A percentile compares a stretch with the other conserved stretches of the same genome.
Evolutionary conservation across 768 basidiomycete genomes (phyloP).

Genomic region (Podaxis carcinomalis): DNA sequence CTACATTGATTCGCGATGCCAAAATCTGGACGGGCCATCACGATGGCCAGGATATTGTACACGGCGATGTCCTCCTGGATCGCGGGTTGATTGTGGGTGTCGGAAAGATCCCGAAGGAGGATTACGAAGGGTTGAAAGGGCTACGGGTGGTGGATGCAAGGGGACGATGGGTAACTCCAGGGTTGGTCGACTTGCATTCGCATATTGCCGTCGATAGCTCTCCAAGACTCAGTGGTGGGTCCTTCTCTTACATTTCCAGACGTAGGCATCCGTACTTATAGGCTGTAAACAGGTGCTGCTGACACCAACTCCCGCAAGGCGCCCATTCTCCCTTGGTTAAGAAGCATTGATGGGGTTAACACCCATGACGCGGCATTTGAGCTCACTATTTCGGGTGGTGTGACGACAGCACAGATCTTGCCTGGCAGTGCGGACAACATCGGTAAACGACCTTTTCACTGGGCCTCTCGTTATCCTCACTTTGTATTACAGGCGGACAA

Average conservation of each 20-base stretch:
- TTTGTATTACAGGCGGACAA: slow-evolving; percentile 53
- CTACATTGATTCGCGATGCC: slow-evolving; percentile 61
- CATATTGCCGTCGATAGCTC: slow-evolving; percentile 33
- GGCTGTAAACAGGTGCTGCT: slow-evolving; percentile 28
- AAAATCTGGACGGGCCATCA: slow-evolving; percentile 73
- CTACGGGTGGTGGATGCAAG: slow-evolving; percentile 46
- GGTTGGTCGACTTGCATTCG: slow-evolving; percentile 45
- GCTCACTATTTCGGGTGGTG: slow-evolving; percentile 60
- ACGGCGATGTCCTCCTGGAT: slow-evolving; percentile 60
- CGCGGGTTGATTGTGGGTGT: slow-evolving; percentile 59
- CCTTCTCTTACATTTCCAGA: neutral
- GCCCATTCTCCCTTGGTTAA: slow-evolving; percentile 56
- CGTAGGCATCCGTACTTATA: neutral
- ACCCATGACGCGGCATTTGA: slow-evolving; percentile 65
- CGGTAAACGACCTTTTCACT: slow-evolving; percentile 28
- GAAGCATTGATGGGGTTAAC: slow-evolving; percentile 70
- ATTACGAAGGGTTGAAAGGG: slow-evolving; percentile 7
- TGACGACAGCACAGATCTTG: slow-evolving; percentile 72
- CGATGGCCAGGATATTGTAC: slow-evolving; percentile 51
- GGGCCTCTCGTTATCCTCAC: neutral
- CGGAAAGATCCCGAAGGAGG: slow-evolving; percentile 30
- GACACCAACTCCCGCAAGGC: slow-evolving; percentile 57
- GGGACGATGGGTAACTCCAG: slow-evolving; percentile 56
- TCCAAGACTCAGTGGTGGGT: slow-evolving; percentile 28
- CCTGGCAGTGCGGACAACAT: slow-evolving; percentile 67